Evolutionary conservation across 257 asterid genomes (phyloP).

Genomic region (Solanum tarijense): DNA sequence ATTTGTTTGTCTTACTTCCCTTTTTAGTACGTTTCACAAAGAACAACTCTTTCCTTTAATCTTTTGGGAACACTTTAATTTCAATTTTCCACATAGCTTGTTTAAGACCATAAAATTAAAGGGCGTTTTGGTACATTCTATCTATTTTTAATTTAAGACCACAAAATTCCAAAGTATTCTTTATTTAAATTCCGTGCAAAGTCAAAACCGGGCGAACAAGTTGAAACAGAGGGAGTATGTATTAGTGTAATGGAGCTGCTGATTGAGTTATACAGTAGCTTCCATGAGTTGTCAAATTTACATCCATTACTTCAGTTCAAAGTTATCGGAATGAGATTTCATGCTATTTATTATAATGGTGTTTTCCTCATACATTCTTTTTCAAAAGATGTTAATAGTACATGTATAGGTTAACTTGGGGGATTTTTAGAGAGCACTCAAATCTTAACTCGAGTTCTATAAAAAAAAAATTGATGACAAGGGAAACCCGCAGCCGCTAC

Average conservation of each 20-base stretch:
- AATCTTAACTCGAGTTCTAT: not conserved
- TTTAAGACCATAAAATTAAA: not conserved
- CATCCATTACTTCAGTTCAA: not conserved
- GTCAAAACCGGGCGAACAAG: not conserved
- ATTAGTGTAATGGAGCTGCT: not conserved
- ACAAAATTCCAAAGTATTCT: not conserved
- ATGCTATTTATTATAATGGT: not conserved
- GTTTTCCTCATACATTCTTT: not conserved
- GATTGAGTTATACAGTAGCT: not conserved
- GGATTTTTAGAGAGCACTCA: not conserved
- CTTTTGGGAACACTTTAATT: not conserved
- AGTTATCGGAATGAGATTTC: not conserved
- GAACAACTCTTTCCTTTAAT: not conserved
- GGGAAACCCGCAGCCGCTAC: too few relatives aligned
- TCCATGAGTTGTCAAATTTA: not conserved
- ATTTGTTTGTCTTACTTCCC: not conserved
- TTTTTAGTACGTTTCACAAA: not conserved
- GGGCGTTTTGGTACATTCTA: not conserved
- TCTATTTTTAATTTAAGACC: not conserved
- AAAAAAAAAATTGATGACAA: not conserved
- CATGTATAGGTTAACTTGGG: not conserved
- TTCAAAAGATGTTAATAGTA: not conserved
- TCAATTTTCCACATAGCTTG: not conserved
- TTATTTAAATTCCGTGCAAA: not conserved
- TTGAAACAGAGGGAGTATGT: not conserved